Evolutionary conservation across 108 stramenopile genomes (phyloP), one percentile per base, ranked within the genome.

Genomic region (Thalassiosira profunda): DNA sequence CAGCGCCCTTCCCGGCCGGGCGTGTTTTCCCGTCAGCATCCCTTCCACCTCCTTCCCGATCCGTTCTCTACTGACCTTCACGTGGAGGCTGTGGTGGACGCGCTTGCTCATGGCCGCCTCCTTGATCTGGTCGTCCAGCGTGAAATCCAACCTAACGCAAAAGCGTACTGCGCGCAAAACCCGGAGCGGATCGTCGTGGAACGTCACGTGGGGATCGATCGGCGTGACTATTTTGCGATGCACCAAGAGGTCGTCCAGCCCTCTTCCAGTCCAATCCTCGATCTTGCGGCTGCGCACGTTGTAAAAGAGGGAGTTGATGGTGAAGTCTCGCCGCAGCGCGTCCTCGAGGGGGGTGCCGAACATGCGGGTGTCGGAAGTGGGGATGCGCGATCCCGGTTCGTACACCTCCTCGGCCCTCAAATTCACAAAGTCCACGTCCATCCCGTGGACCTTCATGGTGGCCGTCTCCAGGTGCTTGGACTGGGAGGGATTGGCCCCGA

Each of bases 401-500:
- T 95, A 94, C 1, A 85, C 82, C 44, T 92, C 93, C 63, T 98
- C 94, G 45, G 88, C 75, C 3, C 99, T 85, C 0, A 99, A 81
- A 63, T 98, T 96, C 47, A 87, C 90, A 64, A 98, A 94, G 73
- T 99, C 99, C 8, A 97, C 76, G 40, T 93, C 92, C 9, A 95
- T 80, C 10, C 88, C 96, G 25, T 82, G 63, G 4, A 99, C 60
- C 20, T 79, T 84, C 82, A 98, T 85, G 1, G 96, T 90, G 30
- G 98, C 99, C 5, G 99, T 99, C 84, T 99, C 97, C 29, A 99
- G 82, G 82, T 99, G 99, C 80, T 99, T 99, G 14, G 92, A 95
- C 80, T 99, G 98, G 15, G 82, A 85, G 15, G 99, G 99, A 62
- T 99, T 99, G 47, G 98, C 97, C 45, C 97, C 89, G 47, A 93